Evolutionary conservation across 2,329 filamentous ascomycete species (phyloP), one percentile per base, ranked within the genome.

Genomic region (Claviceps sp.): DNA sequence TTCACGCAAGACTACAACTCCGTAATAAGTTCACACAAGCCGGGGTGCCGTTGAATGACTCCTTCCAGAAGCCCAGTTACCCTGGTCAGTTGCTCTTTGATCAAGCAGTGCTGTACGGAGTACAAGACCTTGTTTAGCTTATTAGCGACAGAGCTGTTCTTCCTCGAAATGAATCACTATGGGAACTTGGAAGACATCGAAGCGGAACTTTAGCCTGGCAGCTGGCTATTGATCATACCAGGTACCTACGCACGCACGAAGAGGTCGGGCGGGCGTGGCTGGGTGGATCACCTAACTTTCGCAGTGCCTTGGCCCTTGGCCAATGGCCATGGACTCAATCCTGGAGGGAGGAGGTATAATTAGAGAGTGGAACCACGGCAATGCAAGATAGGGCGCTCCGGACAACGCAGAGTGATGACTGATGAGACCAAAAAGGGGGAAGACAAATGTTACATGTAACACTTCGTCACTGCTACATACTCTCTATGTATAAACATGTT

Each of bases 161-260:
- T 34, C 30, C 30, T 34, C 30, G 30, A 34, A 34, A 34, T 34
- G 30, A 34, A 11, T 9, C 30, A 11, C 9, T 4, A 34, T 34
- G 8, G 9, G 30, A 34, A 34, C 30, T 34, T 34, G 30, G 30
- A 34, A 34, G 30, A 34, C 8, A 34, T 34, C 30, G 14, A 11
- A 46, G 55, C 63, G 63, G 63, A 64, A 64, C 59, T 42, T 24
- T 59, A 65, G 62, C 62, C 63, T 62, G 64, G 63, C n/a, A n/a
- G n/a, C 24, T 62, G 63, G 62, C 16, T 48, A 47, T 36, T 47
- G 4, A n/a, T 47, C 44, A 6, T 45, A 22, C 22, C 22, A 22
- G 22, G 22, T 22, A 22, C n/a, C n/a, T n/a, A n/a, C 2, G 2
- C 3, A 18, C 16, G 16, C 30, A 34, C 30, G 30, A 34, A 11